These are phyloP conservation scores for Fragosphaeria purpurea DNA, from an alignment of 2,329 filamentous ascomycete genomes.

Conservation along the genomic window DNA sequence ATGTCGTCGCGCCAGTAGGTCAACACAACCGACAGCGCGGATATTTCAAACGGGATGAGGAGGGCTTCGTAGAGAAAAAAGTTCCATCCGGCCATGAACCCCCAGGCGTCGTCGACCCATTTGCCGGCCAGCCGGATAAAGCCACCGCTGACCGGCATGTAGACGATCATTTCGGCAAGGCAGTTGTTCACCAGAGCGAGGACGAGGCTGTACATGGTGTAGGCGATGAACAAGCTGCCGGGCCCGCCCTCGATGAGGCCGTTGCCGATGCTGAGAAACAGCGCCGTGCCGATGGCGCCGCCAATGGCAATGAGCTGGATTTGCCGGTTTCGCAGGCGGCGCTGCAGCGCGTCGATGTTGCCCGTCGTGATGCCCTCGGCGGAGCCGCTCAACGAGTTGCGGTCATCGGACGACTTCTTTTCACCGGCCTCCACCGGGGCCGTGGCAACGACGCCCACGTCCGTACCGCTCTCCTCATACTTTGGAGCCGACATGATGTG, in stretches of 20 bases:
- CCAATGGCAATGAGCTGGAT: slow-evolving; percentile 51
- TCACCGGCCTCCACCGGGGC: too few relatives aligned
- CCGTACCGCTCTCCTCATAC: too few relatives aligned
- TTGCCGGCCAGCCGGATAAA: slow-evolving; percentile 55
- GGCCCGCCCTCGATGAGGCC: slow-evolving; percentile 26
- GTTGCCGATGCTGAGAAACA: slow-evolving; percentile 53
- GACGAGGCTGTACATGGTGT: slow-evolving; percentile 42
- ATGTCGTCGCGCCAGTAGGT: slow-evolving; percentile 37
- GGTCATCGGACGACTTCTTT: too few relatives aligned
- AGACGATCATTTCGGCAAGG: slow-evolving; percentile 54
- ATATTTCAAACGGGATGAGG: slow-evolving; percentile 32
- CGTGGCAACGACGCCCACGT: too few relatives aligned
- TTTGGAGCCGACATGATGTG: too few relatives aligned
- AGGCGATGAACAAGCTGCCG: slow-evolving; percentile 43
- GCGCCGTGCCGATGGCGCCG: slow-evolving; percentile 46
- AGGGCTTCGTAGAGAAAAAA: slow-evolving; percentile 33
- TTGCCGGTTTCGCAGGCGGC: slow-evolving; percentile 42
- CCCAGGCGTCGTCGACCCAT: slow-evolving; percentile 56
- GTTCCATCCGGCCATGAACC: slow-evolving; percentile 42
- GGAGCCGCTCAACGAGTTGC: background rate
- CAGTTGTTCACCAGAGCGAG: slow-evolving; percentile 55
- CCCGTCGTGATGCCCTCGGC: slow-evolving; percentile 19
- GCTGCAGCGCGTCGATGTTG: slow-evolving; percentile 27
- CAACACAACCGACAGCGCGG: slow-evolving; percentile 30
- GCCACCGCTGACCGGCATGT: slow-evolving; percentile 52